Conservation (phyloP, 257 asterid species). For the Petunia axillaris region DNA sequence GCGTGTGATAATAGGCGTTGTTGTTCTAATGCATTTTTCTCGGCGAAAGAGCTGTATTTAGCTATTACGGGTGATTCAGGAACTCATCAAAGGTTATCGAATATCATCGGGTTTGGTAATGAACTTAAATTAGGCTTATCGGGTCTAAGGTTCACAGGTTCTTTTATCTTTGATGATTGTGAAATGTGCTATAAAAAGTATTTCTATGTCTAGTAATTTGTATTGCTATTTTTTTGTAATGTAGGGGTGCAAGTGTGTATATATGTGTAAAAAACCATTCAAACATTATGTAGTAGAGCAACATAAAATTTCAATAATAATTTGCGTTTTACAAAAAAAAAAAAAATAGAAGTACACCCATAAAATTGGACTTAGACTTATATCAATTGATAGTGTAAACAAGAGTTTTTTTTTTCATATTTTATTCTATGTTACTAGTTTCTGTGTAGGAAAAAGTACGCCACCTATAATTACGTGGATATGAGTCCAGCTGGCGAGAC, state of each 20-base stretch:
- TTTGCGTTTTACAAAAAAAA: background rate
- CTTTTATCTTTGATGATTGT: background rate
- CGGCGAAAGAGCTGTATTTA: conserved; percentile 87
- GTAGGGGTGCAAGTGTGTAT: no score
- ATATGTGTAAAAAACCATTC: background rate
- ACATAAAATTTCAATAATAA: background rate
- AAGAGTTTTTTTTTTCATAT: no score
- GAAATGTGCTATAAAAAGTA: no score
- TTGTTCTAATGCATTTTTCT: conserved; percentile 53
- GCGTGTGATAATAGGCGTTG: conserved; percentile 86
- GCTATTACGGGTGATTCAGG: conserved; percentile 86
- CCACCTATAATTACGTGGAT: no score
- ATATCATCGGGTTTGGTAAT: conserved; percentile 76
- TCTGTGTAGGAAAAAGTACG: no score
- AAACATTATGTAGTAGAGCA: background rate
- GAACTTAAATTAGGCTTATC: conserved; percentile 88
- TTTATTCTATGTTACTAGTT: no score
- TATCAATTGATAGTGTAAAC: no score
- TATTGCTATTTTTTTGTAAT: no score
- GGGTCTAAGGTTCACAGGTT: conserved; percentile 61
- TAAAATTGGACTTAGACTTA: background rate
- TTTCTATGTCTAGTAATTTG: no score
- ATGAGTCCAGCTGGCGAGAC: no score
- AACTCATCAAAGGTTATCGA: conserved; percentile 88
- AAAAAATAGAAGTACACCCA: background rate